Conservation (phyloP, 371 early-diverging fungal genomes). For the Mycotypha africana region DNA sequence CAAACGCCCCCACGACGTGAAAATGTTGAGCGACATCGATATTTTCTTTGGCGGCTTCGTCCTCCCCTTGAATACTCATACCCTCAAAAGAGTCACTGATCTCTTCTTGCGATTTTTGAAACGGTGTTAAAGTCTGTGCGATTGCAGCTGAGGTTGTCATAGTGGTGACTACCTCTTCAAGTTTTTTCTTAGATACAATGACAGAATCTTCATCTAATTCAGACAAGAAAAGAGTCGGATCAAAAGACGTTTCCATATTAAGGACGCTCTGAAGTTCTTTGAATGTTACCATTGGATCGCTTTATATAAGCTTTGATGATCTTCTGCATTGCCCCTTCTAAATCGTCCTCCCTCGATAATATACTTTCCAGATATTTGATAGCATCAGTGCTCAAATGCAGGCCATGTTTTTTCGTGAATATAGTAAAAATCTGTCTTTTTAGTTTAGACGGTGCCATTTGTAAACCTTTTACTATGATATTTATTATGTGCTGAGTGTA, state of each 20-base stretch:
- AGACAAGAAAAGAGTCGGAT: too few species aligned
- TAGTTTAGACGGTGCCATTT: too few species aligned
- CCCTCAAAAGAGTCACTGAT: slow-evolving; percentile 25
- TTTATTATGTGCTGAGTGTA: too few species aligned
- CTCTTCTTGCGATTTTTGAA: slow-evolving; percentile 15
- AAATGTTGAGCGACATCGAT: slow-evolving; percentile 58
- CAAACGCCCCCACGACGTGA: slow-evolving; percentile 70
- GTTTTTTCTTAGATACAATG: slow-evolving; percentile 28
- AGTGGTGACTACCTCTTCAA: slow-evolving; percentile 19
- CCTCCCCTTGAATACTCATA: slow-evolving; percentile 30
- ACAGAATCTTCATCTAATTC: slow-evolving; percentile 13
- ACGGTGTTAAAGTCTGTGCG: slow-evolving; percentile 18
- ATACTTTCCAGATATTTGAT: slow-evolving; percentile 47
- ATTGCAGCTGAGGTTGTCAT: slow-evolving; percentile 23
- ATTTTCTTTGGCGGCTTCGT: slow-evolving; percentile 22
- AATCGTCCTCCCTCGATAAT: slow-evolving; percentile 33
- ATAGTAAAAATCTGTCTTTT: slow-evolving; percentile 30
- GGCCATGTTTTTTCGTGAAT: slow-evolving; percentile 67
- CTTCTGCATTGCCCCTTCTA: slow-evolving; percentile 48
- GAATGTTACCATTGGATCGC: slow-evolving; percentile 21
- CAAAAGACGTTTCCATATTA: too few species aligned
- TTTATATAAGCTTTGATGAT: slow-evolving; percentile 63
- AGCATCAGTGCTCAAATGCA: slow-evolving; percentile 69
- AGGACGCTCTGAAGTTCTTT: not conserved
- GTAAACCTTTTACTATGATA: too few species aligned